Conservation (phyloP, 495 filamentous ascomycete genomes). For the Parachaetomium inaequale region DNA sequence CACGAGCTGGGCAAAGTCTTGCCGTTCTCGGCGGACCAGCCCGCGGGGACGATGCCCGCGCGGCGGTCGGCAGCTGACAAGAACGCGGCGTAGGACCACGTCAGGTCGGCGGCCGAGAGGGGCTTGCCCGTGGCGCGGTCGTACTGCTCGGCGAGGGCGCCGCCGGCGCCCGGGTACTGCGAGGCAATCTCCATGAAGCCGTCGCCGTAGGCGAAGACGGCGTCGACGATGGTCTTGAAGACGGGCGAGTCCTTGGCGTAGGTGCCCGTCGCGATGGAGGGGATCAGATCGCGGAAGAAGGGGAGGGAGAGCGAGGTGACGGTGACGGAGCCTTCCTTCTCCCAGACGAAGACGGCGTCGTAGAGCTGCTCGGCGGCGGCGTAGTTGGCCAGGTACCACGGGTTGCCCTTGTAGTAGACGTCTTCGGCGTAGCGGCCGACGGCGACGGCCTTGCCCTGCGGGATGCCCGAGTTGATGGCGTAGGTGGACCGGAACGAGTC, state of each 20-base stretch:
- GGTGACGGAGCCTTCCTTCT: constrained; percentile 48
- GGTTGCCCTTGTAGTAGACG: constrained; percentile 62
- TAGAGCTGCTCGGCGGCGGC: constrained; percentile 66
- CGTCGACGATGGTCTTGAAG: constrained; percentile 50
- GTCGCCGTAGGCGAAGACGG: constrained; percentile 61
- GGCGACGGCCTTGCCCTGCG: constrained; percentile 52
- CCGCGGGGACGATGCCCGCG: constrained; percentile 48
- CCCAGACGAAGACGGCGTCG: constrained; percentile 60
- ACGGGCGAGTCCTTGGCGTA: constrained; percentile 45
- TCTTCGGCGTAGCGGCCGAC: constrained; percentile 70
- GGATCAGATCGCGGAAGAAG: constrained; percentile 56
- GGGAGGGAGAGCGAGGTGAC: constrained; percentile 52
- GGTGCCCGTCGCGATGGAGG: constrained; percentile 48
- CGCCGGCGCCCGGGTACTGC: constrained; percentile 48
- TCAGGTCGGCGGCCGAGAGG: constrained; percentile 58
- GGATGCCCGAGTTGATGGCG: constrained; percentile 51
- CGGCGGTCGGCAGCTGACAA: constrained; percentile 53
- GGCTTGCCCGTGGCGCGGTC: constrained; percentile 48
- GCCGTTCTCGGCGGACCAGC: constrained; percentile 47
- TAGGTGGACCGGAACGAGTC: constrained; percentile 63
- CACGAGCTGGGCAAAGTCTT: constrained; percentile 55
- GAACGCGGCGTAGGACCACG: constrained; percentile 68
- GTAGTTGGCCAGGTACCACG: constrained; percentile 63
- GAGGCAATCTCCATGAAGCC: constrained; percentile 56
- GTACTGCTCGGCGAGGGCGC: constrained; percentile 60